Conservation (phyloP, 371 early-diverging fungal genomes). For the Blakeslea trispora region DNA sequence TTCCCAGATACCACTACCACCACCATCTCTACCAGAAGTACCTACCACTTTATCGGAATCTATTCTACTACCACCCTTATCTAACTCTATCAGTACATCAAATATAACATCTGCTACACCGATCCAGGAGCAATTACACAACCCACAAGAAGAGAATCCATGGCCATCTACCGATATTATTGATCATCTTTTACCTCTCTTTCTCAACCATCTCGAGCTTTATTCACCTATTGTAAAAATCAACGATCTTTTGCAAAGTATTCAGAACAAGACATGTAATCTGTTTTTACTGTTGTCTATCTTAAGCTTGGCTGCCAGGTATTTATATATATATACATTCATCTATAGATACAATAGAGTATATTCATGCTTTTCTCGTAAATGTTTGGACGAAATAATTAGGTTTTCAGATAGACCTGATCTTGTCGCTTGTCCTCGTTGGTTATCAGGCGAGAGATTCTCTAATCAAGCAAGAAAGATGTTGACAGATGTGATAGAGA, state of each 20-base stretch:
- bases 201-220: conserved; percentile 11
- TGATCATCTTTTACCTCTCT: conserved; percentile 9
- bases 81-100: background rate
- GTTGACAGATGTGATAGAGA: conserved; percentile 27
- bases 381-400: background rate
- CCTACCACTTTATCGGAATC: background rate
- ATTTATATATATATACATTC: no score
- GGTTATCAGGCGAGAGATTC: conserved; percentile 28
- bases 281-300: conserved; percentile 16
- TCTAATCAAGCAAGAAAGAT: conserved; percentile 21
- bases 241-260: conserved; percentile 5
- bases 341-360: no score
- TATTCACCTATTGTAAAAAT: conserved; percentile 13
- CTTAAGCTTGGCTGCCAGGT: conserved; percentile 24
- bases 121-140: no score
- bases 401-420: conserved; percentile 26
- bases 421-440: conserved; percentile 13
- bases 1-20: background rate
- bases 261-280: conserved; percentile 14
- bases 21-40: conserved; percentile 2
- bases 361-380: background rate
- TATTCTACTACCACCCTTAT: background rate
- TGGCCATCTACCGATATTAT: conserved; percentile 15
- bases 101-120: background rate
- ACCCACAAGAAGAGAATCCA: background rate